These are phyloP conservation scores for Lentinula detonsa DNA, from an alignment of 768 basidiomycete species.

Conservation along the genomic window DNA sequence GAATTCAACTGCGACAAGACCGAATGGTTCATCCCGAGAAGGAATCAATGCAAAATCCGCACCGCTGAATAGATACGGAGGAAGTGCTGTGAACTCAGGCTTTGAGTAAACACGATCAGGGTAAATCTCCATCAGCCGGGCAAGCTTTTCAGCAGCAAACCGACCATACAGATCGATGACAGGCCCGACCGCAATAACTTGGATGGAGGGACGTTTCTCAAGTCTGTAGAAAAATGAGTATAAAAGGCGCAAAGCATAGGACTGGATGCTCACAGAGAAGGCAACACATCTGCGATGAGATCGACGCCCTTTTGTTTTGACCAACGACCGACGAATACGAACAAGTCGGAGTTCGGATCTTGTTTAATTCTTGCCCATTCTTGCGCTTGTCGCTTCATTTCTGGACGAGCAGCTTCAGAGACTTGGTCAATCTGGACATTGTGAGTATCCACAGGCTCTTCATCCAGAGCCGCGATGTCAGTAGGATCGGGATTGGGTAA, in stretches of 20 bases:
- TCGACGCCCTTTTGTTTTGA: constrained; percentile 99
- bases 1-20: constrained; percentile 93
- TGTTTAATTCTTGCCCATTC: constrained; percentile 95
- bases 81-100: constrained; percentile 92
- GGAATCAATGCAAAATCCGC: constrained; percentile 95
- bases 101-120: constrained; percentile 92
- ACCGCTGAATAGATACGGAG: constrained; percentile 90
- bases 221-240: constrained; percentile 39
- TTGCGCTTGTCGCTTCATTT: constrained; percentile 86
- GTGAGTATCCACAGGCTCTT: constrained; percentile 61
- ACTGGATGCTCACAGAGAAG: constrained; percentile 59
- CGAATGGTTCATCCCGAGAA: constrained; percentile 95
- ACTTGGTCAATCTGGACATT: constrained; percentile 73
- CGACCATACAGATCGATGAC: constrained; percentile 95
- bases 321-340: constrained; percentile 97
- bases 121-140: constrained; percentile 90
- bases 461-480: constrained; percentile 90
- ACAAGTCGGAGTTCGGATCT: constrained; percentile 83
- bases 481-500: constrained; percentile 93
- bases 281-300: constrained; percentile 94
- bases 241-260: constrained; percentile 10
- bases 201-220: constrained; percentile 82
- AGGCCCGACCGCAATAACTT: constrained; percentile 85
- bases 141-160: constrained; percentile 92
- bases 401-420: constrained; percentile 86